Evolutionary conservation across 129 eudicot genomes (phyloP).

Genomic region (Helichrysum umbraculigerum): DNA sequence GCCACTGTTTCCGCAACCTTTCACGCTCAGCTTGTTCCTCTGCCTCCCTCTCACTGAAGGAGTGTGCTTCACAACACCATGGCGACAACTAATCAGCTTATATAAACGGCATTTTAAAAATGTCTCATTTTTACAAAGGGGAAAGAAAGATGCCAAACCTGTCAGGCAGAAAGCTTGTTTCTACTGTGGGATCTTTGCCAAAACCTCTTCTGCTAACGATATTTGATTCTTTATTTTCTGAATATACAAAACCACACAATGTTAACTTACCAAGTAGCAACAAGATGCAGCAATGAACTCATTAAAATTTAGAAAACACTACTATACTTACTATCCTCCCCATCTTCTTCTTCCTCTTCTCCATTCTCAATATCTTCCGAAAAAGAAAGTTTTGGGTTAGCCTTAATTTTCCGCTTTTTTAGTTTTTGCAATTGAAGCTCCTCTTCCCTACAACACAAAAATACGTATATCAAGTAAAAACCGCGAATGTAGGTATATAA

Average conservation of each 20-base stretch:
- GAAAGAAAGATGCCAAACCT: slow-evolving; percentile 53
- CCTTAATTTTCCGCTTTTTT: slow-evolving; percentile 78
- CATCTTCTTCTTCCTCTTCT: slow-evolving; percentile 66
- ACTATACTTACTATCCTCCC: slow-evolving; percentile 54
- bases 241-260: slow-evolving; percentile 9
- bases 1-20: slow-evolving; percentile 89
- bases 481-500: not conserved
- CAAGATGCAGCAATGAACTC: not conserved
- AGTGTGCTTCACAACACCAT: slow-evolving; percentile 70
- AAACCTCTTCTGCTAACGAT: slow-evolving; percentile 57
- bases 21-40: slow-evolving; percentile 99
- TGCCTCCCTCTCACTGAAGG: slow-evolving; percentile 98
- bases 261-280: not conserved
- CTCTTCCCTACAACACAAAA: slow-evolving; percentile 59
- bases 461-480: slow-evolving; percentile 1
- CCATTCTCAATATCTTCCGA: slow-evolving; percentile 74
- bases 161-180: slow-evolving; percentile 96
- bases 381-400: slow-evolving; percentile 74
- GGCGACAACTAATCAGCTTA: slow-evolving; percentile 50
- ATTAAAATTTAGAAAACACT: not conserved
- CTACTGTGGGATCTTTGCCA: slow-evolving; percentile 95
- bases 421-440: slow-evolving; percentile 84
- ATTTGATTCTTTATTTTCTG: slow-evolving; percentile 54
- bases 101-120: not conserved
- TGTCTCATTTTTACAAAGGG: not conserved